phyloP scores from a whole-genome alignment of 1,284 basidiomycete species.

The Papiliotrema fonsecae region DNA sequence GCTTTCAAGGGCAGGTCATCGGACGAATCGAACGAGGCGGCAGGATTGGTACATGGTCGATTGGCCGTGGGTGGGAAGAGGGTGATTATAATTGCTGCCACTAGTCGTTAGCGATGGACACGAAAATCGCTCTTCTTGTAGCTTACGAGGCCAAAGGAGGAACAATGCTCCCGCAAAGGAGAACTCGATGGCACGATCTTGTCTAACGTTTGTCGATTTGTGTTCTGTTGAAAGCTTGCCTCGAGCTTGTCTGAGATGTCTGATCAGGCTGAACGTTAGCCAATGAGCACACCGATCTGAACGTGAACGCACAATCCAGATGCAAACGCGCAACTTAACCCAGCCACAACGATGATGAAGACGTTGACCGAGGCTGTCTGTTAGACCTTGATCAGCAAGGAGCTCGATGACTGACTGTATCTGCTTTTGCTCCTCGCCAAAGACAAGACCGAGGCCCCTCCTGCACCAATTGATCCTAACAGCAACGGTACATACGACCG shows the following conservation, averaged over 20 bases:
- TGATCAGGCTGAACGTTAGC: constrained; percentile 5
- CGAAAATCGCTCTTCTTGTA: not conserved
- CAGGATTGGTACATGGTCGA: constrained; percentile 29
- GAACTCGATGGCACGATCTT: constrained; percentile 27
- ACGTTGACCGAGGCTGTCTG: constrained; percentile 5
- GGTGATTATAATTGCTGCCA: constrained; percentile 32
- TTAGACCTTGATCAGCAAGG: not conserved
- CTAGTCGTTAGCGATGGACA: constrained; percentile 9
- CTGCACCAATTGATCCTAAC: constrained; percentile 20
- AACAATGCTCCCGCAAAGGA: constrained; percentile 17
- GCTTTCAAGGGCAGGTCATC: constrained; percentile 7
- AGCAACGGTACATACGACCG: constrained; percentile 22
- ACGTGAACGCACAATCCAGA: constrained; percentile 18
- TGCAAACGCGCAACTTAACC: not conserved
- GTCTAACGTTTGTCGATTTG: constrained; percentile 7
- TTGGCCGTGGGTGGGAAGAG: constrained; percentile 30
- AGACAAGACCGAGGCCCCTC: constrained; percentile 7
- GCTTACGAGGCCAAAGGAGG: constrained; percentile 34
- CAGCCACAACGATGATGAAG: not conserved
- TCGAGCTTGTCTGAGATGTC: constrained; percentile 6
- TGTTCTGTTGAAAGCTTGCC: constrained; percentile 5
- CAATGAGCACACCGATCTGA: not conserved
- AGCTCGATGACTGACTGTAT: constrained; percentile 17
- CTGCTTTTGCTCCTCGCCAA: constrained; percentile 12
- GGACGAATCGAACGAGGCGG: constrained; percentile 15